Conservation (phyloP, 2,329 filamentous ascomycete genomes). For the Aspergillus sp. region DNA sequence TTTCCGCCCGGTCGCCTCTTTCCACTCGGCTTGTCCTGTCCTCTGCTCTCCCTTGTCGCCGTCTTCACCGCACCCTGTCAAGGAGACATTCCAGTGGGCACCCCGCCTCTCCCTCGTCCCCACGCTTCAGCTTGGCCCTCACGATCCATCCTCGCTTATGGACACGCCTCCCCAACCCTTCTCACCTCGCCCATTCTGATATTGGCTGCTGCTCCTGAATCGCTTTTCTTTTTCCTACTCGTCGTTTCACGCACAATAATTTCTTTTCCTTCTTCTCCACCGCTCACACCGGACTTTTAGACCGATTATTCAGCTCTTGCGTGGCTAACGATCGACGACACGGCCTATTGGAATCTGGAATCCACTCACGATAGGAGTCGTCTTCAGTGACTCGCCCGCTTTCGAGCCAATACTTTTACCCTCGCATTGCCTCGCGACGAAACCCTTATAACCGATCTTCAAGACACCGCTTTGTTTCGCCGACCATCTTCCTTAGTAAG, state of each 20-base stretch:
- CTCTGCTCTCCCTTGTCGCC: background rate
- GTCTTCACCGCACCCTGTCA: slow-evolving; percentile 10
- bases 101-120: slow-evolving; percentile 16
- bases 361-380: slow-evolving; percentile 27
- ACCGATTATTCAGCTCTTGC: slow-evolving; percentile 23
- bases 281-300: slow-evolving; percentile 24
- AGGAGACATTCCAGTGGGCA: slow-evolving; percentile 16
- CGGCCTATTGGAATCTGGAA: slow-evolving; percentile 24
- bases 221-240: slow-evolving; percentile 3
- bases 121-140: slow-evolving; percentile 20
- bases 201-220: background rate
- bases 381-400: slow-evolving; percentile 26
- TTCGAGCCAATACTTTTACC: slow-evolving; percentile 22
- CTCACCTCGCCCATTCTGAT: slow-evolving; percentile 10
- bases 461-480: background rate
- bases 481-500: background rate
- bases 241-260: slow-evolving; percentile 5
- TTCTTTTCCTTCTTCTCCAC: slow-evolving; percentile 6
- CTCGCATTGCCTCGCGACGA: slow-evolving; percentile 20
- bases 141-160: slow-evolving; percentile 26
- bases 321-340: slow-evolving; percentile 22
- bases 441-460: background rate
- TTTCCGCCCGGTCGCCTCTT: slow-evolving; percentile 2
- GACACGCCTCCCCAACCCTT: slow-evolving; percentile 22
- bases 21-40: background rate